Percentiles rank a stretch among this genome's conserved stretches.
phyloP scores from a whole-genome alignment of 1,139 yeast species.

The Blastobotrys aristatus region DNA sequence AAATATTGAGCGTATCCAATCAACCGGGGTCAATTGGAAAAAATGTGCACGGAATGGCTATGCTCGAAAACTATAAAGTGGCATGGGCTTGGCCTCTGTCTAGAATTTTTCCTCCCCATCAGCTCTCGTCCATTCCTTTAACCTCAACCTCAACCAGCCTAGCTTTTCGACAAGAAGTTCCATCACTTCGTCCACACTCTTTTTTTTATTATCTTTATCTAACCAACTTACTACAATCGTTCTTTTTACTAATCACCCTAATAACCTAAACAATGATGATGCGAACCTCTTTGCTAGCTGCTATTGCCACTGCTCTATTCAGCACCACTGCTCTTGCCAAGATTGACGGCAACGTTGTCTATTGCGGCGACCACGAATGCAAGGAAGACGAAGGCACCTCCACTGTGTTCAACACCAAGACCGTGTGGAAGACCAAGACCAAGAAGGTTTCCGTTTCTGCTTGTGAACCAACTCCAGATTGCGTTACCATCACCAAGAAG shows the following conservation, averaged over 20 bases:
- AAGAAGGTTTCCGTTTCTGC: not conserved
- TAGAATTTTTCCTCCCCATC: no score
- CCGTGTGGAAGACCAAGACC: not conserved
- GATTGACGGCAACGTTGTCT: not conserved
- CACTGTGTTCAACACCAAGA: constrained; percentile 1
- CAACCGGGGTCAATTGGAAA: no score
- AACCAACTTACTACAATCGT: no score
- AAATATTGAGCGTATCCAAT: no score
- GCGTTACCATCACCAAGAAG: constrained; percentile 1
- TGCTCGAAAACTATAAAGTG: no score
- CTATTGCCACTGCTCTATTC: not conserved
- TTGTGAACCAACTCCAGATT: not conserved
- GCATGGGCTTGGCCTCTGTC: no score
- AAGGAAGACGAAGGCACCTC: constrained; percentile 5
- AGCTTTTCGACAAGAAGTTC: no score
- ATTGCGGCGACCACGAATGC: constrained; percentile 5
- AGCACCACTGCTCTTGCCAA: not conserved
- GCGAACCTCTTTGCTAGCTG: constrained; percentile 1
- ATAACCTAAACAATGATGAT: not conserved
- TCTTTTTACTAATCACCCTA: no score
- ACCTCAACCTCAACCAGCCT: no score
- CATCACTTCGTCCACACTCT: no score
- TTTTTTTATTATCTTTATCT: not conserved
- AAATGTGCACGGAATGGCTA: no score
- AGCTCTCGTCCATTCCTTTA: no score